Percentiles rank a stretch among this genome's conserved stretches.
phyloP scores from a whole-genome alignment of 768 basidiomycete species.

The Mycena metata region DNA sequence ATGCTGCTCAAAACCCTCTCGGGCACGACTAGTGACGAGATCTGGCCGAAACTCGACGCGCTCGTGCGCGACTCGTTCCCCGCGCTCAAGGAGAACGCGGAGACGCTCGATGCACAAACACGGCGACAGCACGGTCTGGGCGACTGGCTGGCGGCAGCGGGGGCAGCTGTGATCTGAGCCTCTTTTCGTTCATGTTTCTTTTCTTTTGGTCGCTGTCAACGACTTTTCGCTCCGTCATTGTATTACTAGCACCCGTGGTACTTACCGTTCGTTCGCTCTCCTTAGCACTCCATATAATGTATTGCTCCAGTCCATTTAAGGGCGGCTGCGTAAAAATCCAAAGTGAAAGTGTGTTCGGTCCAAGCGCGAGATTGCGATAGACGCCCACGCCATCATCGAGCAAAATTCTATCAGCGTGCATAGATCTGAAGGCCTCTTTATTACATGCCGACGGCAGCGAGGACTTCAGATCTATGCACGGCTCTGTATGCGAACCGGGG shows the following conservation, averaged over 20 bases:
- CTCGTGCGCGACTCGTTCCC: slow-evolving; percentile 72
- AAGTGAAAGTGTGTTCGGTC: neutral
- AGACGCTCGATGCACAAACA: slow-evolving; percentile 48
- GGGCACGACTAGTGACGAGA: slow-evolving; percentile 87
- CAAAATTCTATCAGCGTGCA: slow-evolving; percentile 14
- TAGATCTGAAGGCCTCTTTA: slow-evolving; percentile 29
- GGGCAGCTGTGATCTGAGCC: neutral
- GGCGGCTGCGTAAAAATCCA: too few species aligned
- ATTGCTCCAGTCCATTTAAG: neutral
- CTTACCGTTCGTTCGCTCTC: slow-evolving; percentile 4
- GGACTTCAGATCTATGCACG: slow-evolving; percentile 24
- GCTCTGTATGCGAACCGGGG: neutral
- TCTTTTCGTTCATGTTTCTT: neutral
- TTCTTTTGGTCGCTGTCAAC: neutral
- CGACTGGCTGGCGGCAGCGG: slow-evolving; percentile 55
- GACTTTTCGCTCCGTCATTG: neutral
- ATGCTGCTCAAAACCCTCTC: slow-evolving; percentile 71
- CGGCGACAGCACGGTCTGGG: slow-evolving; percentile 66
- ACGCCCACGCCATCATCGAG: neutral
- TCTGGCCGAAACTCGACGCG: slow-evolving; percentile 87
- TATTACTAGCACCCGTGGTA: slow-evolving; percentile 18
- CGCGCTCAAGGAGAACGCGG: slow-evolving; percentile 63
- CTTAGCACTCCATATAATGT: slow-evolving; percentile 7
- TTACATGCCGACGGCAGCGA: slow-evolving; percentile 37
- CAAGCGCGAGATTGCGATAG: neutral